Evolutionary conservation across 2,329 filamentous ascomycete genomes (phyloP), one percentile per base, ranked within the genome.

Genomic region (Ophiocordyceps unilateralis): DNA sequence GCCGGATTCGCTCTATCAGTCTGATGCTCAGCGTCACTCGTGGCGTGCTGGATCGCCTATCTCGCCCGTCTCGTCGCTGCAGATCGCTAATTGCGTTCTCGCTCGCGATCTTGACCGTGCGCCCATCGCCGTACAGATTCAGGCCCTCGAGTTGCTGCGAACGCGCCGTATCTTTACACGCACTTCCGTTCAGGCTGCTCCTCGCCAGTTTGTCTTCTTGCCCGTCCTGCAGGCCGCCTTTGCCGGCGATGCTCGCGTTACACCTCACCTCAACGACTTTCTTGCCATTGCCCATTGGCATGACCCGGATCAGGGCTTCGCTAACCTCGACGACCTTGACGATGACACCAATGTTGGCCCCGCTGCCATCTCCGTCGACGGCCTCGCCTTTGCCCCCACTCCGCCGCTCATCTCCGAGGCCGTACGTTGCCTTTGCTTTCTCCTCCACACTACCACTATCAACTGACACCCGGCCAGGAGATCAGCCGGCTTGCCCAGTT

Each of bases 211-310:
- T 55, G 65, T 95, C 22, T 78, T 95, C 48, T 65, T 94, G 24
- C 81, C 84, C 1, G 64, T 93, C n/a, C 64, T 87, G 2, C 66
- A 61, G 19, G 68, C 67, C 1, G 56, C 57, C 30, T 59, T 61
- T 36, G 66, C 67, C 2, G 67, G 70, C 32, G 54, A 63, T 38
- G 64, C 68, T 4, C 65, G 63, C 41, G 65, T 80, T 41, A 70
- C 66, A 20, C 61, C 60, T 26, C 71, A 85, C 50, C 56, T 81
- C 59, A 93, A 87, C 52, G 86, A 96, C 46, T 76, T 83, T 49
- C 81, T 96, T 50, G 85, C 87, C 56, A 78, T 96, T 45, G 89
- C 84, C 0, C 88, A 96, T 58, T 84, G 79, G 64, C 87, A 96
- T 53, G 72, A 80, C 45, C 69, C 72, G 0, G 68, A 73, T 1